A percentile compares a stretch with the other conserved stretches of the same genome.
Conservation (phyloP, 345 rosid species). For the Crucihimalaya himalaica region DNA sequence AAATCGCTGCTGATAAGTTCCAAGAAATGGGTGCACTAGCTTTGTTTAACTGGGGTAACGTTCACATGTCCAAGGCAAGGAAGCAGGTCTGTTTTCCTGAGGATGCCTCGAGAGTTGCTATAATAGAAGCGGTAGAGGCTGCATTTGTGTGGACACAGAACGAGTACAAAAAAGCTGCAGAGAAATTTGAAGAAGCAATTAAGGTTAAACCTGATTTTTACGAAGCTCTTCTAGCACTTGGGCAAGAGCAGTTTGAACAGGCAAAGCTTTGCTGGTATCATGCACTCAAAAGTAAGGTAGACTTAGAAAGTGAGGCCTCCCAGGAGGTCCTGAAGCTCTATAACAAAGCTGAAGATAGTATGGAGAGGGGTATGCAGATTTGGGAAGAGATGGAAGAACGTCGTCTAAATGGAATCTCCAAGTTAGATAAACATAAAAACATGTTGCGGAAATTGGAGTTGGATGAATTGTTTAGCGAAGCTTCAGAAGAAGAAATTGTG, state of each 20-base stretch:
- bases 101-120: conserved; percentile 63
- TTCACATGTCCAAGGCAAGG: conserved; percentile 89
- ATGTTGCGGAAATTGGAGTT: conserved; percentile 68
- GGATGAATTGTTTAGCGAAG: conserved; percentile 61
- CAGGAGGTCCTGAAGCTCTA: conserved; percentile 82
- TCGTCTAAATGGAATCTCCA: conserved; percentile 85
- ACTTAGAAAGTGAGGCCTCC: conserved; percentile 61
- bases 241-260: conserved; percentile 94
- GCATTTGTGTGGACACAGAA: conserved; percentile 75
- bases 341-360: conserved; percentile 96
- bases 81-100: conserved; percentile 67
- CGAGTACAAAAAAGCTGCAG: conserved; percentile 75
- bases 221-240: conserved; percentile 93
- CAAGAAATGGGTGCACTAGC: conserved; percentile 99
- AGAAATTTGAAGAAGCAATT: conserved; percentile 77
- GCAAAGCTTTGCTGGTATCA: conserved; percentile 96
- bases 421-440: conserved; percentile 65
- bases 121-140: conserved; percentile 53
- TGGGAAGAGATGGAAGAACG: conserved; percentile 97
- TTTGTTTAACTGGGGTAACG: conserved; percentile 94
- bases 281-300: conserved; percentile 69
- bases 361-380: conserved; percentile 96
- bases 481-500: conserved; percentile 68
- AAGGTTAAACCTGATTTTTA: conserved; percentile 85
- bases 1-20: conserved; percentile 83